phyloP scores from a whole-genome alignment of 306 rosid genomes.

The Morella rubra region DNA sequence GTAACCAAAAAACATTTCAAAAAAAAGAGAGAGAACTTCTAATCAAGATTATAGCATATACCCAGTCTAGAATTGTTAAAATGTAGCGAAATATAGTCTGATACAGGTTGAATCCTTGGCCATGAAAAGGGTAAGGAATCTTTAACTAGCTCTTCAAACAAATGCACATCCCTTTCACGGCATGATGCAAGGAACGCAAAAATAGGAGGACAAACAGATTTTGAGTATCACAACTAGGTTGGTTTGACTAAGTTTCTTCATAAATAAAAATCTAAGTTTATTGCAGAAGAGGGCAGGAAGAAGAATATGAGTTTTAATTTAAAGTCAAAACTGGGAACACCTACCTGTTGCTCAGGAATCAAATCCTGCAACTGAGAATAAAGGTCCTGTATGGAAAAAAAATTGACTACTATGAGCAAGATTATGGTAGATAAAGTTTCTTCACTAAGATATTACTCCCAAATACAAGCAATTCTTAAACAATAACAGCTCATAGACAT shows the following conservation, averaged over 20 bases:
- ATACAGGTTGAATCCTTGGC: background rate
- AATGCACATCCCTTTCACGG: background rate
- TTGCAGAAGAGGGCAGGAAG: background rate
- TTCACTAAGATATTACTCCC: background rate
- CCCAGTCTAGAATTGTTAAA: background rate
- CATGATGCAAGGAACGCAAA: background rate
- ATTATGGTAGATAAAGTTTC: background rate
- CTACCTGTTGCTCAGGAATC: conserved; percentile 91
- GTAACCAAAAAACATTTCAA: conserved; percentile 25
- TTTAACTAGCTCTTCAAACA: background rate
- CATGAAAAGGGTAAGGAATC: background rate
- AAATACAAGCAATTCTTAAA: conserved; percentile 5
- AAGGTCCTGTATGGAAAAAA: conserved; percentile 68
- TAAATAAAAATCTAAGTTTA: conserved; percentile 11
- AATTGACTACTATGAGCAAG: conserved; percentile 9
- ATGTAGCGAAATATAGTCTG: background rate
- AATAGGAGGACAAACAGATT: background rate
- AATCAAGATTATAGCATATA: background rate
- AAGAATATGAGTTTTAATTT: background rate
- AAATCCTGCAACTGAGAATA: conserved; percentile 76
- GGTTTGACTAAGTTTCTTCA: background rate
- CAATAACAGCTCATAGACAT: background rate
- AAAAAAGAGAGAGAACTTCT: conserved; percentile 5
- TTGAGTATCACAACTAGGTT: background rate
- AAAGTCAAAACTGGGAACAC: conserved; percentile 27